These are phyloP conservation scores for Cyamopsis tetragonoloba DNA, from an alignment of 306 rosid genomes.

Conservation along the genomic window DNA sequence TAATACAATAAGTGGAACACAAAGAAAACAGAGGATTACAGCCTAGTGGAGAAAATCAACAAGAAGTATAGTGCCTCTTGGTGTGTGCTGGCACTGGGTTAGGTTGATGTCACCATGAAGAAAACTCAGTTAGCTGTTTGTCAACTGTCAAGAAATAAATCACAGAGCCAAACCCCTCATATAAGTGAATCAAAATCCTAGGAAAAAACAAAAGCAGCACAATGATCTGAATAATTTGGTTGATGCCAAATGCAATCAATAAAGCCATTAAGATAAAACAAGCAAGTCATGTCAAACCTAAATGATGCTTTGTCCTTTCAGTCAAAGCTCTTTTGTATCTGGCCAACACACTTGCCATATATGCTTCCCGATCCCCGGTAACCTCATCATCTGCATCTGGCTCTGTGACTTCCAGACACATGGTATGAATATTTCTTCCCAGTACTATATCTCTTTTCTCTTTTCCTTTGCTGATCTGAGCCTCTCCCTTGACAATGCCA, in stretches of 20 bases:
- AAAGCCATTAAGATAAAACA: slow-evolving; percentile 2
- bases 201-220: not conserved
- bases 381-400: slow-evolving; percentile 76
- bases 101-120: not conserved
- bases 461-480: not conserved
- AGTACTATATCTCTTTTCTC: slow-evolving; percentile 56
- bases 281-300: slow-evolving; percentile 43
- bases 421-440: slow-evolving; percentile 78
- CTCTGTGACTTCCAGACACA: slow-evolving; percentile 67
- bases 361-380: slow-evolving; percentile 84
- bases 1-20: not conserved
- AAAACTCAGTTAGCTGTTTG: not conserved
- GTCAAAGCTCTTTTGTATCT: slow-evolving; percentile 64
- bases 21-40: not conserved
- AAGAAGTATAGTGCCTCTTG: not conserved
- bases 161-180: not conserved
- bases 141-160: slow-evolving; percentile 8
- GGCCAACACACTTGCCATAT: slow-evolving; percentile 82
- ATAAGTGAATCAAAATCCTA: not conserved
- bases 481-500: slow-evolving; percentile 5
- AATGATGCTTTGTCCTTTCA: slow-evolving; percentile 76
- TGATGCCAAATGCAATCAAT: not conserved
- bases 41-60: not conserved
- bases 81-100: not conserved
- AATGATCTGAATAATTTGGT: not conserved